These are phyloP conservation scores for Sordariomycetes sp. DNA, from an alignment of 2,329 filamentous ascomycete species.

Conservation along the genomic window DNA sequence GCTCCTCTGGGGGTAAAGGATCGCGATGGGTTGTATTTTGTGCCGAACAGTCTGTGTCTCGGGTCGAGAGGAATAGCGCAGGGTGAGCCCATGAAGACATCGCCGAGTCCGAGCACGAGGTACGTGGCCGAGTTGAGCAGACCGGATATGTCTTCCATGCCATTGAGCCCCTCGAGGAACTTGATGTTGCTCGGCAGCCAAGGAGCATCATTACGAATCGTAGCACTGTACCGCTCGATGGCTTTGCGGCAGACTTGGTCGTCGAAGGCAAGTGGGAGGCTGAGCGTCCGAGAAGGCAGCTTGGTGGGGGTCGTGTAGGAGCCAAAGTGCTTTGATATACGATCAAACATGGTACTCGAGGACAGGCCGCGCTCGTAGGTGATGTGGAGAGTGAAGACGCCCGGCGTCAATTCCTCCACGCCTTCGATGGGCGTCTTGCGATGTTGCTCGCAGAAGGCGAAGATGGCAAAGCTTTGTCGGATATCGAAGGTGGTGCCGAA, in stretches of 20 bases:
- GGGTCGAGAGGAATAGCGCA: constrained; percentile 24
- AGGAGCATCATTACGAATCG: constrained; percentile 49
- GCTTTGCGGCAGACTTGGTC: constrained; percentile 35
- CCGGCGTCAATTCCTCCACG: constrained; percentile 21
- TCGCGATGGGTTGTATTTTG: constrained; percentile 27
- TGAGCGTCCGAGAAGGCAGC: constrained; percentile 19
- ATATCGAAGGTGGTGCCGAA: constrained; percentile 22
- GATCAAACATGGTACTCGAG: constrained; percentile 10
- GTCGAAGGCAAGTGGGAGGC: constrained; percentile 27
- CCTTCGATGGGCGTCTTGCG: constrained; percentile 13
- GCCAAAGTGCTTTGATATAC: constrained; percentile 12
- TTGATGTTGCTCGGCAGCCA: constrained; percentile 55
- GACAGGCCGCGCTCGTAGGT: constrained; percentile 12
- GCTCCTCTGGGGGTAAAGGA: constrained; percentile 24
- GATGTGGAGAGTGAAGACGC: constrained; percentile 23
- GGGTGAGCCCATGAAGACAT: constrained; percentile 28
- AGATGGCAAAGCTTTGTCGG: constrained; percentile 21
- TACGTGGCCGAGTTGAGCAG: constrained; percentile 21
- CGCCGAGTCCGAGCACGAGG: constrained; percentile 26
- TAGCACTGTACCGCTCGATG: constrained; percentile 50
- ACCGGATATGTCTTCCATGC: constrained; percentile 15
- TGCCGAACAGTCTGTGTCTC: constrained; percentile 23
- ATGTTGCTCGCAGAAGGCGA: constrained; percentile 22
- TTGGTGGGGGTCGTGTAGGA: constrained; percentile 11
- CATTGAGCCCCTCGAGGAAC: constrained; percentile 33